A percentile compares a stretch with the other conserved stretches of the same genome.
Conservation (phyloP, 371 early-diverging fungal species). For the Zychaea mexicana region DNA sequence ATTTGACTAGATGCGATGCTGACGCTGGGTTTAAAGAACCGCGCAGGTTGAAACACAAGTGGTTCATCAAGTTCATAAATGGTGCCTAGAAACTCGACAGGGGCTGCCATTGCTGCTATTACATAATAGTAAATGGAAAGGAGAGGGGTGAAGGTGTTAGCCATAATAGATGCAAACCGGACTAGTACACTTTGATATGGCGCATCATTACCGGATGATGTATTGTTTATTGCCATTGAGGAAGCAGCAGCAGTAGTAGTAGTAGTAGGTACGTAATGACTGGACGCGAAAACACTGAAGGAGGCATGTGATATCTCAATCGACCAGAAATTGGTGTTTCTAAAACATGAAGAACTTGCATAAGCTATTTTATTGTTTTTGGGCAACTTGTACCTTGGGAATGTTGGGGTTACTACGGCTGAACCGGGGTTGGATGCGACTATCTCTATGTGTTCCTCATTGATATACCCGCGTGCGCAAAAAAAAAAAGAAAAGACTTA, state of each 20-base stretch:
- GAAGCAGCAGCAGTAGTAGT: too few relatives aligned
- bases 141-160: neutral
- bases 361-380: neutral
- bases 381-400: neutral
- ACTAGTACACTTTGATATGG: too few relatives aligned
- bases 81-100: constrained; percentile 56
- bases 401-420: too few relatives aligned
- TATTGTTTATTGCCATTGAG: constrained; percentile 13
- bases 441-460: neutral
- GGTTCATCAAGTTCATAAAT: constrained; percentile 55
- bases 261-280: constrained; percentile 30
- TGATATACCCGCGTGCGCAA: too few relatives aligned
- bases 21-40: constrained; percentile 26
- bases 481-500: constrained; percentile 2
- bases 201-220: constrained; percentile 8
- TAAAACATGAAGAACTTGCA: neutral
- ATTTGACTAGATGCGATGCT: constrained; percentile 58
- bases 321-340: constrained; percentile 27
- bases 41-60: constrained; percentile 40
- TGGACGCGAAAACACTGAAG: constrained; percentile 59
- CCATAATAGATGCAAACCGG: too few relatives aligned
- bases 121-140: neutral
- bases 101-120: constrained; percentile 11
- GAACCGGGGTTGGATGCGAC: neutral
- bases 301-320: constrained; percentile 36